Conservation (phyloP, 495 filamentous ascomycete species). For the Penicillium goetzii region DNA sequence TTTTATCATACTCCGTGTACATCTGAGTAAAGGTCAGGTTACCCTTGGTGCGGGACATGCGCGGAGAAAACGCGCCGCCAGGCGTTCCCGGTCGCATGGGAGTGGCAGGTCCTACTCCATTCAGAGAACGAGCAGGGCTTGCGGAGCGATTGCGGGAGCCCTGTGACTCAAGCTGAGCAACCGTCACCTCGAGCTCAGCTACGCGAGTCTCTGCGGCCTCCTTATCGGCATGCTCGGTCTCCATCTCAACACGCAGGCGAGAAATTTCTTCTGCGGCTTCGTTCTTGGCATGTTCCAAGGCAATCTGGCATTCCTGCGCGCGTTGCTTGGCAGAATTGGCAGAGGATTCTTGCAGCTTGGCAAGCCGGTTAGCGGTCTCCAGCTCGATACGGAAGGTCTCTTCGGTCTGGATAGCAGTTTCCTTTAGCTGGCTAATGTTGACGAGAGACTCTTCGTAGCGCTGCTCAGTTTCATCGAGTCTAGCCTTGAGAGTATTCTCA, state of each 20-base stretch:
- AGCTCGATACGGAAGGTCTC: conserved; percentile 84
- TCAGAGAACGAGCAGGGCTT: conserved; percentile 56
- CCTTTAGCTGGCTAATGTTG: conserved; percentile 81
- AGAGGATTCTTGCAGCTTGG: conserved; percentile 82
- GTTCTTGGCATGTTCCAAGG: conserved; percentile 77
- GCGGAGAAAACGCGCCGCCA: conserved; percentile 59
- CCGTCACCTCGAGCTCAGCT: conserved; percentile 72
- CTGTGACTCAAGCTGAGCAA: conserved; percentile 68
- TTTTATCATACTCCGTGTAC: conserved; percentile 65
- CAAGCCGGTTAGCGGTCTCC: conserved; percentile 76
- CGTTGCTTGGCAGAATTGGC: conserved; percentile 78
- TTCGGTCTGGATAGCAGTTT: conserved; percentile 74
- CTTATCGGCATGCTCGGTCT: conserved; percentile 76
- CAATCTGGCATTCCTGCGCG: conserved; percentile 77
- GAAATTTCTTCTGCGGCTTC: conserved; percentile 81
- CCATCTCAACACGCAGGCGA: conserved; percentile 74
- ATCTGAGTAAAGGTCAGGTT: conserved; percentile 68
- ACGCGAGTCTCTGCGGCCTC: conserved; percentile 69
- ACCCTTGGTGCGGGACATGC: conserved; percentile 57
- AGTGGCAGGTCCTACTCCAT: conserved; percentile 53
- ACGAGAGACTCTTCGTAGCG: conserved; percentile 83
- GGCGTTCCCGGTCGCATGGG: conserved; percentile 56
- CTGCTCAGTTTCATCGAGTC: conserved; percentile 79
- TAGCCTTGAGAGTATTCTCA: conserved; percentile 76
- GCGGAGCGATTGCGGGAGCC: conserved; percentile 42